phyloP scores from a whole-genome alignment of 345 rosid genomes.

The Sisymbrium irio region DNA sequence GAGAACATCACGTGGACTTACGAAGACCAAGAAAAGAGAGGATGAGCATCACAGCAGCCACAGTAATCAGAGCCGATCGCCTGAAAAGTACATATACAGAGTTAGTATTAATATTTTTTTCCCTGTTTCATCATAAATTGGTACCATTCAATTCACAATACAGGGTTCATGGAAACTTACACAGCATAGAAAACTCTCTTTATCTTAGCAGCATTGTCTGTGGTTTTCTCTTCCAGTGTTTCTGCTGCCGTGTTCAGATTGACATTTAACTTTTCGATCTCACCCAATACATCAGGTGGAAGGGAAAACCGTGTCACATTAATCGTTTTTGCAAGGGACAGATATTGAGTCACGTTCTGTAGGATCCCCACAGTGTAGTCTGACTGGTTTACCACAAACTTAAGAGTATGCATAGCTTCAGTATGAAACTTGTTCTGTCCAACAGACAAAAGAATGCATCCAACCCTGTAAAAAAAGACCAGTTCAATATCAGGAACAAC shows the following conservation, averaged over 20 bases:
- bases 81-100: constrained; percentile 41
- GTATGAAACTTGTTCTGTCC: constrained; percentile 84
- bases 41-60: constrained; percentile 85
- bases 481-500: constrained; percentile 9
- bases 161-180: constrained; percentile 45
- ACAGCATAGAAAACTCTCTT: constrained; percentile 59
- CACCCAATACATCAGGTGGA: constrained; percentile 63
- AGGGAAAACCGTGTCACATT: constrained; percentile 76
- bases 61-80: constrained; percentile 68
- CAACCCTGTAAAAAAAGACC: constrained; percentile 49
- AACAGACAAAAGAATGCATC: constrained; percentile 87
- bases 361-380: constrained; percentile 84
- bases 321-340: constrained; percentile 82
- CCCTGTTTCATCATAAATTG: neutral
- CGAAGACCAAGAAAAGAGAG: constrained; percentile 81
- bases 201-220: constrained; percentile 66
- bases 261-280: constrained; percentile 72
- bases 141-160: neutral
- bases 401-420: constrained; percentile 72
- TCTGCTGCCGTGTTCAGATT: constrained; percentile 73
- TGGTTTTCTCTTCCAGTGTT: constrained; percentile 64
- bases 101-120: neutral
- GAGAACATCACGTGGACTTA: constrained; percentile 41
- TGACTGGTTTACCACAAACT: constrained; percentile 89
- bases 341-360: constrained; percentile 79